Conservation (phyloP, 768 basidiomycete species). For the Hericium coralloides region DNA sequence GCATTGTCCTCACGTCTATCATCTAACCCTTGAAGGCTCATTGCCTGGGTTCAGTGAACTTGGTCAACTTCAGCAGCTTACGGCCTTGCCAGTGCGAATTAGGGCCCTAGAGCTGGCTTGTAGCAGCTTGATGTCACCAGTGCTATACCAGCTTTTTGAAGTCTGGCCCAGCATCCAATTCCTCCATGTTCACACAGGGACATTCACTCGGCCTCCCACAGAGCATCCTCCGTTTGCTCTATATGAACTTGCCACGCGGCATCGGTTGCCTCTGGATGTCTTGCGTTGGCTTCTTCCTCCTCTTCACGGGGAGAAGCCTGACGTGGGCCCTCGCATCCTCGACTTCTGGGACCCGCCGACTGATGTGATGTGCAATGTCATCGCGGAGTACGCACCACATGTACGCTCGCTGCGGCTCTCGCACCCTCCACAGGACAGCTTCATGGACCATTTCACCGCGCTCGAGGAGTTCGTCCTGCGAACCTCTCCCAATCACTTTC, state of each 20-base stretch:
- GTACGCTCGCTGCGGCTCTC: background rate
- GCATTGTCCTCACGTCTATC: background rate
- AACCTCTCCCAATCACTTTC: background rate
- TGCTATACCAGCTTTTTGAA: background rate
- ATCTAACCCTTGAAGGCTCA: background rate
- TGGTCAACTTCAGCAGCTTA: background rate
- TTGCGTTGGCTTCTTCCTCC: background rate
- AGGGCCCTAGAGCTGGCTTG: background rate
- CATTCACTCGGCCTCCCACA: background rate
- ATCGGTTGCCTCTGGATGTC: background rate
- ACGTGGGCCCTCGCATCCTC: background rate
- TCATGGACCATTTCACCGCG: background rate
- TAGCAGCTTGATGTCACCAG: background rate
- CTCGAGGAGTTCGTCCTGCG: background rate
- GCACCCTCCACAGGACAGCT: too few relatives aligned
- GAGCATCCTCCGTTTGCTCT: background rate
- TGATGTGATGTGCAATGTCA: background rate
- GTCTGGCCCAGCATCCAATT: background rate
- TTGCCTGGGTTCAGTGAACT: background rate
- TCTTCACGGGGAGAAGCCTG: background rate
- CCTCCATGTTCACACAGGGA: background rate
- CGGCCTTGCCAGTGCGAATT: background rate
- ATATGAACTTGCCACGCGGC: background rate
- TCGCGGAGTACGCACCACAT: background rate
- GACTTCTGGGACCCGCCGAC: background rate